phyloP scores from a whole-genome alignment of 306 rosid species.

The Quillaja saponaria region DNA sequence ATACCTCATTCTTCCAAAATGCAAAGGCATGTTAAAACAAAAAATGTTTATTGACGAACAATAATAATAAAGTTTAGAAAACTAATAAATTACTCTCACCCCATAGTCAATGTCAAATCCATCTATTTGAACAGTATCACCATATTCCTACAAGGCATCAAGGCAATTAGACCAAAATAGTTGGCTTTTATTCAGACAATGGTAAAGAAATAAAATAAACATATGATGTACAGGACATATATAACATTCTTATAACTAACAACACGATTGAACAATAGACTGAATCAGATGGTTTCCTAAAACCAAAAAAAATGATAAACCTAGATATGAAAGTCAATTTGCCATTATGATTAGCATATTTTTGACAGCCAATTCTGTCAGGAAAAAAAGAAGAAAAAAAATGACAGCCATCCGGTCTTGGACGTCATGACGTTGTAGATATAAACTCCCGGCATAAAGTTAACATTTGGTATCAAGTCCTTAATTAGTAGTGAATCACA shows the following conservation, averaged over 20 bases:
- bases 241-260: too few relatives aligned
- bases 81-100: slow-evolving; percentile 50
- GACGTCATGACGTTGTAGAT: slow-evolving; percentile 2
- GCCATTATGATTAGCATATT: too few relatives aligned
- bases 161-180: slow-evolving; percentile 10
- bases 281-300: too few relatives aligned
- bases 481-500: neutral
- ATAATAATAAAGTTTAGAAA: neutral
- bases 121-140: slow-evolving; percentile 68
- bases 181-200: neutral
- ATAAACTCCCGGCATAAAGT: too few relatives aligned
- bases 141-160: slow-evolving; percentile 67
- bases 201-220: slow-evolving; percentile 7
- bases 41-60: neutral
- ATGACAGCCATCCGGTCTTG: slow-evolving; percentile 2
- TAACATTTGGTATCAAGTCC: neutral
- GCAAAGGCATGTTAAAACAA: slow-evolving; percentile 23
- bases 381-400: too few relatives aligned
- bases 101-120: slow-evolving; percentile 91
- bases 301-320: too few relatives aligned
- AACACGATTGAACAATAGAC: too few relatives aligned
- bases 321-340: too few relatives aligned
- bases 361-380: too few relatives aligned
- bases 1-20: slow-evolving; percentile 73
- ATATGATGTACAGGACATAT: too few relatives aligned